A percentile compares a stretch with the other conserved stretches of the same genome.
Conservation (phyloP, 2,329 filamentous ascomycete genomes). For the Trichocomaceae sp. region DNA sequence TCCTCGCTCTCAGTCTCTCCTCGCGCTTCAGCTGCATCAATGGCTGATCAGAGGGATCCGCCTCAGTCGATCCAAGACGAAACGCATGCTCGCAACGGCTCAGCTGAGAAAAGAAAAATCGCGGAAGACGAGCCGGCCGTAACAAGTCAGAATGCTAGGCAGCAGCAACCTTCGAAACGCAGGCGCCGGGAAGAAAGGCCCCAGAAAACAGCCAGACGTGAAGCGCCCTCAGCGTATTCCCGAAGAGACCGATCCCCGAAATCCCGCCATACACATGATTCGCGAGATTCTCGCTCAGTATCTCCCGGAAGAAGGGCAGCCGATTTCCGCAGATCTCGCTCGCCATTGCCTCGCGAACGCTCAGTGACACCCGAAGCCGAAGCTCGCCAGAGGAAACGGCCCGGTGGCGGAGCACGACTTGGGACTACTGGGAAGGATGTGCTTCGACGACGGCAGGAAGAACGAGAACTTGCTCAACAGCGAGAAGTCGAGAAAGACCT, state of each 20-base stretch:
- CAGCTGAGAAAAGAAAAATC: slow-evolving; percentile 22
- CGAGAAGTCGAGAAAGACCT: slow-evolving; percentile 31
- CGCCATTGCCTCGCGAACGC: slow-evolving; percentile 35
- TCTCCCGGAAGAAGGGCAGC: slow-evolving; percentile 19
- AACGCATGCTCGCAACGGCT: neutral
- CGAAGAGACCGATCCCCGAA: slow-evolving; percentile 30
- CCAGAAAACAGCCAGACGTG: slow-evolving; percentile 30
- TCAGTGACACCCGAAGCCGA: slow-evolving; percentile 36
- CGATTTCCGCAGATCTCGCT: slow-evolving; percentile 31
- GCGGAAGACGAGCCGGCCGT: slow-evolving; percentile 20
- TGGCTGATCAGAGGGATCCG: slow-evolving; percentile 5
- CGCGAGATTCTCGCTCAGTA: slow-evolving; percentile 15
- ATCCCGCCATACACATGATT: slow-evolving; percentile 12
- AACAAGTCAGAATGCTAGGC: slow-evolving; percentile 14
- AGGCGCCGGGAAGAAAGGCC: slow-evolving; percentile 13
- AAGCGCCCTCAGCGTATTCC: slow-evolving; percentile 35
- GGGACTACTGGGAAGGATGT: slow-evolving; percentile 33
- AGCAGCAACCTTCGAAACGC: slow-evolving; percentile 9
- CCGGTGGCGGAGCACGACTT: slow-evolving; percentile 41
- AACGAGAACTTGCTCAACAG: slow-evolving; percentile 37
- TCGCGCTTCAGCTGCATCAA: neutral
- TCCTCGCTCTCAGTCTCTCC: neutral
- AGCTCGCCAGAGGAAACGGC: slow-evolving; percentile 40
- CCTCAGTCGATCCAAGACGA: neutral
- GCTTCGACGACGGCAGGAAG: slow-evolving; percentile 38